A percentile compares a stretch with the other conserved stretches of the same genome.
These are phyloP conservation scores for Primulina eburnea DNA, from an alignment of 257 asterid species.

Conservation along the genomic window DNA sequence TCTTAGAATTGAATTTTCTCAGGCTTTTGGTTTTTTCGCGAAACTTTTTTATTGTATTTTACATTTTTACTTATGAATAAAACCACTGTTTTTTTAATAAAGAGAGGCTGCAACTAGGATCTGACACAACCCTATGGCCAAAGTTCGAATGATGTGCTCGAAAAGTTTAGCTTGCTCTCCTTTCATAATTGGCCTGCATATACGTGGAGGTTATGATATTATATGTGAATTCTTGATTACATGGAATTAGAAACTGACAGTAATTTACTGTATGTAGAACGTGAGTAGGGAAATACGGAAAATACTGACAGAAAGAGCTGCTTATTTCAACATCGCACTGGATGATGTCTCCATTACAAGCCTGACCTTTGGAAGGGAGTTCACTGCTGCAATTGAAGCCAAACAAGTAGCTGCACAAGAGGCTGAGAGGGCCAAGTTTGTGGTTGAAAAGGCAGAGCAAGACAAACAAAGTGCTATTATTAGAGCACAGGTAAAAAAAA, in stretches of 20 bases:
- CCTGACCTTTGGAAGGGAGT: conserved; percentile 82
- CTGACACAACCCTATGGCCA: background rate
- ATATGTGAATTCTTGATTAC: conserved; percentile 3
- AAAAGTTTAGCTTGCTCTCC: background rate
- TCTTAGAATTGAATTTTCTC: conserved; percentile 3
- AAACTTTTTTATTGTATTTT: too few relatives aligned
- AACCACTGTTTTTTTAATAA: background rate
- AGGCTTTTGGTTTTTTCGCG: background rate
- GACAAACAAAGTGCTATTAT: conserved; percentile 85
- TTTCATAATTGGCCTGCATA: background rate
- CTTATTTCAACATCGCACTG: conserved; percentile 81
- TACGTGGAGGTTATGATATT: background rate
- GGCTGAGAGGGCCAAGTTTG: conserved; percentile 93
- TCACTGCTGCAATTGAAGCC: conserved; percentile 95
- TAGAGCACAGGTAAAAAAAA: conserved; percentile 70
- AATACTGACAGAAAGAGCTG: conserved; percentile 76
- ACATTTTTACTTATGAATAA: too few relatives aligned
- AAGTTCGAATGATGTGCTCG: conserved; percentile 11
- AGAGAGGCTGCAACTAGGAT: background rate
- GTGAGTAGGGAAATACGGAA: conserved; percentile 86
- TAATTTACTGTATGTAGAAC: conserved; percentile 37
- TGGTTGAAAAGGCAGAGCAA: conserved; percentile 93
- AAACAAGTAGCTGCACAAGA: conserved; percentile 96
- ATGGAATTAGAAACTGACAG: background rate
- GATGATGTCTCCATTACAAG: conserved; percentile 89